Evolutionary conservation across 2,329 filamentous ascomycete genomes (phyloP), one percentile per base, ranked within the genome.

Genomic region (Zasmidium cellare): DNA sequence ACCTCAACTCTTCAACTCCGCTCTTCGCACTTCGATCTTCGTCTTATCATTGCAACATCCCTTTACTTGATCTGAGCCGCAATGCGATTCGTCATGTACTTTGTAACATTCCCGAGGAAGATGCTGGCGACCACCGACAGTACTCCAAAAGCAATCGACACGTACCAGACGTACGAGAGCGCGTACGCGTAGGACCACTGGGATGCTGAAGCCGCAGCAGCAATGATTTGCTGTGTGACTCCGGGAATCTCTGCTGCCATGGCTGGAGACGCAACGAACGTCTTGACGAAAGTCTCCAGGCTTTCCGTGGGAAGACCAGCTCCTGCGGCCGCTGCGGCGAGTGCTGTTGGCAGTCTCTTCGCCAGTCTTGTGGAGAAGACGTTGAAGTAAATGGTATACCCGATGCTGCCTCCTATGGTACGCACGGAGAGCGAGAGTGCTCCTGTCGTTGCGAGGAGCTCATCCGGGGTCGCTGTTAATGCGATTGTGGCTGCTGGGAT

Each of bases 401-500:
- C 60, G 25, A 62, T 60, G 35, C 82, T 80, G 31, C 86, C 86
- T 47, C 87, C 86, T 35, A 89, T 79, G 57, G 87, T 84, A 47
- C 87, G 84, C 63, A 89, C 83, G n/a, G 84, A 82, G 48, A 89
- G 80, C 0, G 86, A 88, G 18, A 89, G 77, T 3, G 86, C 84
- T 1, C 85, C 83, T 51, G 87, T 80, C 2, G 86, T 88, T 6
- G 84, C 86, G 60, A 89, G 88, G 3, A 88, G 77, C 54, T 88
- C 84, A 66, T 86, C 83, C 0, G 86, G 85, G 58, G 84, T 87
- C 62, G 83, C 63, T 88, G 87, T 22, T 19, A 54, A 45, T 6
- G 84, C 58, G 54, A 89, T 85, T 61, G 88, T 85, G 1, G 83
- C 84, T 1, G 83, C 82, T 0, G 86, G 86, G 9, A 89, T 82